Evolutionary conservation across 257 asterid species (phyloP).

Genomic region (Cinchona pubescens): DNA sequence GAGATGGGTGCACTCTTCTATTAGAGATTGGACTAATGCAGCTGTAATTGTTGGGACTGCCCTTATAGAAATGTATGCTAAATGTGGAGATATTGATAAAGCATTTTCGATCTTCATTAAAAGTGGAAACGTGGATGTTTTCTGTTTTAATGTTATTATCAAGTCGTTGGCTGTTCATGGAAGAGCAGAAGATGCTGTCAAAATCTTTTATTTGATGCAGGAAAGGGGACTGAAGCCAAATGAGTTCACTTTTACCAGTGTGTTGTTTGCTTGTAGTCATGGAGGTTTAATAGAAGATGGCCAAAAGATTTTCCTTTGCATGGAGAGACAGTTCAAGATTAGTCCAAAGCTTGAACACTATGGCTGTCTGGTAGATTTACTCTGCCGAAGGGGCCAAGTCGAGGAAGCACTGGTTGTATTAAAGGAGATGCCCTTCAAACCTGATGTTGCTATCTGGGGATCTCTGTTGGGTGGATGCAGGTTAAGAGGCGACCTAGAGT

Average conservation of each 20-base stretch:
- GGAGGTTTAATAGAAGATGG: conserved; percentile 44
- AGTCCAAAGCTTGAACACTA: conserved; percentile 43
- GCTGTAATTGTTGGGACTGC: conserved; percentile 41
- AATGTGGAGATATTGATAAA: conserved; percentile 41
- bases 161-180: conserved; percentile 51
- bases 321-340: conserved; percentile 21
- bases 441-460: conserved; percentile 44
- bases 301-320: conserved; percentile 31
- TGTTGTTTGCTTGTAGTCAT: conserved; percentile 53
- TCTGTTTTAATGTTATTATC: conserved; percentile 48
- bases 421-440: conserved; percentile 32
- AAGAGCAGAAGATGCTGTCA: conserved; percentile 39
- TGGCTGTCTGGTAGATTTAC: conserved; percentile 39
- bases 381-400: conserved; percentile 36
- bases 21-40: conserved; percentile 37
- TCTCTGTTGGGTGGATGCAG: conserved; percentile 42
- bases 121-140: conserved; percentile 37
- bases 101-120: conserved; percentile 38
- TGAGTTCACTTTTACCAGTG: conserved; percentile 33
- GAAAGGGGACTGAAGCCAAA: conserved; percentile 28
- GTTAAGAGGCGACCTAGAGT: conserved; percentile 29
- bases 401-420: conserved; percentile 35
- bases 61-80: conserved; percentile 51
- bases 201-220: conserved; percentile 37
- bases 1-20: conserved; percentile 38